phyloP scores from a whole-genome alignment of 345 rosid species.

The Corchorus capsularis region DNA sequence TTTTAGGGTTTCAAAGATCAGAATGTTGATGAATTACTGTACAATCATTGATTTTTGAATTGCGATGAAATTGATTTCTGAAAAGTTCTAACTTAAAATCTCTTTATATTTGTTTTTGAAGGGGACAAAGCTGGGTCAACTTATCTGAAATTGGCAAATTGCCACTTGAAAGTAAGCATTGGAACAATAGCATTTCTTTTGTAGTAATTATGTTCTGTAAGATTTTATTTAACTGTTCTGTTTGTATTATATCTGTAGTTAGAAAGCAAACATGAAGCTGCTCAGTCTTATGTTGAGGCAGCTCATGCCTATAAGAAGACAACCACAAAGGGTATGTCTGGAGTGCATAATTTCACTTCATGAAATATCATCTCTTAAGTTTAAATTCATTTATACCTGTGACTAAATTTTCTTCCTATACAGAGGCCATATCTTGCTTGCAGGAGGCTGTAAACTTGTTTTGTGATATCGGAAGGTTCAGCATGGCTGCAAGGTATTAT shows the following conservation, averaged over 20 bases:
- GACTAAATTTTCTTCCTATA: slow-evolving; percentile 20
- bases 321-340: slow-evolving; percentile 47
- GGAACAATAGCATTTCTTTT: neutral
- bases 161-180: slow-evolving; percentile 56
- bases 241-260: slow-evolving; percentile 34
- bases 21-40: neutral
- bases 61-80: no score
- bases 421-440: slow-evolving; percentile 94
- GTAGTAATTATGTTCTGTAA: neutral
- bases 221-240: neutral
- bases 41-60: neutral
- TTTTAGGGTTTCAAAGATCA: neutral
- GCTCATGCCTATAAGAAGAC: slow-evolving; percentile 76
- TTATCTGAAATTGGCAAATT: slow-evolving; percentile 54
- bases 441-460: slow-evolving; percentile 74
- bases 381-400: neutral
- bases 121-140: slow-evolving; percentile 77
- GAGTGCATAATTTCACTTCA: neutral
- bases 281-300: slow-evolving; percentile 70
- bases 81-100: neutral
- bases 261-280: slow-evolving; percentile 80
- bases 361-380: no score
- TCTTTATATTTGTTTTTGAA: slow-evolving; percentile 27
- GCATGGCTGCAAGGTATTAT: slow-evolving; percentile 97
- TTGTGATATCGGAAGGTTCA: slow-evolving; percentile 94